These are phyloP conservation scores for Tolypocladium endophyticum DNA, from an alignment of 2,329 filamentous ascomycete species.

Conservation along the genomic window DNA sequence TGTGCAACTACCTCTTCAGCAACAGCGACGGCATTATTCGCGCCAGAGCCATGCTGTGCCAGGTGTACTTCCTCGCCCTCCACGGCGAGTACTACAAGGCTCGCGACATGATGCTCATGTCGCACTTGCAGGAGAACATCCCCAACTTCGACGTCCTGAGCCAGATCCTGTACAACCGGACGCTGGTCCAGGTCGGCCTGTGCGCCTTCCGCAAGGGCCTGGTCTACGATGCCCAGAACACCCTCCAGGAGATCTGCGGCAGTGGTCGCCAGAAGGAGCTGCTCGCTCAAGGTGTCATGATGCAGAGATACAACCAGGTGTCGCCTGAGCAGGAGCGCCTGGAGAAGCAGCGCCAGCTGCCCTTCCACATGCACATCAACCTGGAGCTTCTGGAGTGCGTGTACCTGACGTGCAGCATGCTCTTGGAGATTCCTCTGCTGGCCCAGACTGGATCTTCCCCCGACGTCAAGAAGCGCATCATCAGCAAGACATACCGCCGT, in stretches of 20 bases:
- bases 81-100: conserved; percentile 98
- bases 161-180: conserved; percentile 98
- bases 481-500: conserved; percentile 98
- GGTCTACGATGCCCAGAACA: conserved; percentile 95
- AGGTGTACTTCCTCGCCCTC: conserved; percentile 95
- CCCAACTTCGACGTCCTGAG: conserved; percentile 92
- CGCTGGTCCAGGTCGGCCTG: conserved; percentile 92
- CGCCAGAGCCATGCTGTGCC: conserved; percentile 92
- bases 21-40: conserved; percentile 93
- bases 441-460: conserved; percentile 95
- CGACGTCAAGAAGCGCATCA: conserved; percentile 92
- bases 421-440: conserved; percentile 92
- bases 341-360: conserved; percentile 92
- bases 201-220: conserved; percentile 96
- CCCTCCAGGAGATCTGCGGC: conserved; percentile 94
- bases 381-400: conserved; percentile 95
- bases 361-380: conserved; percentile 99
- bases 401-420: conserved; percentile 98
- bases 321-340: conserved; percentile 95
- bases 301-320: conserved; percentile 92
- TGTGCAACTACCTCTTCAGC: conserved; percentile 91
- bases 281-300: conserved; percentile 94
- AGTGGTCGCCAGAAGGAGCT: conserved; percentile 97
- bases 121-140: conserved; percentile 95
- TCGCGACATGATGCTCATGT: conserved; percentile 99